Percentiles rank a stretch among this genome's conserved stretches.
phyloP scores from a whole-genome alignment of 129 eudicot species.

The carrot (Daucus carota) region DH1_v3.0 NC_030387.2:33722501-33723000 shows the following conservation, averaged over 20 bases:
- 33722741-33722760: neutral
- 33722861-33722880: slow-evolving; percentile 89
- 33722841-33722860: slow-evolving; percentile 94
- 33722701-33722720: neutral
- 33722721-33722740: neutral
- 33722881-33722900: slow-evolving; percentile 65
- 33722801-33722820: slow-evolving; percentile 50
- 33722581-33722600: slow-evolving; percentile 89
- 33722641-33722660: neutral
- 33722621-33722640: slow-evolving; percentile 45
- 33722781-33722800: neutral
- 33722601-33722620: slow-evolving; percentile 79
- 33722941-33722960: slow-evolving; percentile 88
- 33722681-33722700: neutral
- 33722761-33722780: neutral
- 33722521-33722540: neutral
- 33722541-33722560: slow-evolving; percentile 33
- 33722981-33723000: neutral
- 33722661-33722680: neutral
- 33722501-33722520: neutral
- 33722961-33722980: slow-evolving; percentile 8
- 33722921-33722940: slow-evolving; percentile 64
- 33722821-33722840: slow-evolving; percentile 72
- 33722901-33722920: slow-evolving; percentile 86
- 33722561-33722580: slow-evolving; percentile 70